Percentiles rank a stretch among this genome's conserved stretches.
Conservation (phyloP, 106 monocot genomes). For the Agapanthus africanus region DNA sequence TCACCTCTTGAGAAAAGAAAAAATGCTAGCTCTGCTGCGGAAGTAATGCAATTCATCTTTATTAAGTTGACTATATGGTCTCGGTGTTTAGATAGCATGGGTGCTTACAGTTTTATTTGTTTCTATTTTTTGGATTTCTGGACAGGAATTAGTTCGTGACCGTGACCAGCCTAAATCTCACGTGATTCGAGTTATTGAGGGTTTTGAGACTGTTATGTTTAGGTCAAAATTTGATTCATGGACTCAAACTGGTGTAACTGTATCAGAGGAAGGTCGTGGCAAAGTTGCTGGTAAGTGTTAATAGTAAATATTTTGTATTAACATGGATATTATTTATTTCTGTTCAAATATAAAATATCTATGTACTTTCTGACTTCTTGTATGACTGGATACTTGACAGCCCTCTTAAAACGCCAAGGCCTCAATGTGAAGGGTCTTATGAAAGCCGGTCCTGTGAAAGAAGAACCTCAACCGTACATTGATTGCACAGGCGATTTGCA, state of each 20-base stretch:
- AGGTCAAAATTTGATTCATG: slow-evolving; percentile 53
- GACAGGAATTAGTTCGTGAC: slow-evolving; percentile 46
- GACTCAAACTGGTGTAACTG: slow-evolving; percentile 46
- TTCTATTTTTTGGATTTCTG: not conserved
- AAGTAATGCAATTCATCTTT: slow-evolving; percentile 20
- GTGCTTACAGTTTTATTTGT: slow-evolving; percentile 3
- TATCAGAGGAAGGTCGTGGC: slow-evolving; percentile 74
- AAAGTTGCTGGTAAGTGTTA: slow-evolving; percentile 90
- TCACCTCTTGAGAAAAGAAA: slow-evolving; percentile 40
- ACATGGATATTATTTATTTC: not conserved
- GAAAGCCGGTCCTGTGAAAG: slow-evolving; percentile 67
- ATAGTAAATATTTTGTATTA: not conserved
- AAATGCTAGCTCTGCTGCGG: slow-evolving; percentile 37
- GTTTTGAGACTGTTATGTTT: slow-evolving; percentile 70
- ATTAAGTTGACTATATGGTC: not conserved
- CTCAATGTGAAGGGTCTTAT: slow-evolving; percentile 84
- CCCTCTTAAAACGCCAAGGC: slow-evolving; percentile 87
- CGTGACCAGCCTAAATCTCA: slow-evolving; percentile 42
- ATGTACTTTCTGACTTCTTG: not conserved
- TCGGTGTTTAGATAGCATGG: not conserved
- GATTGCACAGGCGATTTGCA: slow-evolving; percentile 89
- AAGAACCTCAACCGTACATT: slow-evolving; percentile 79
- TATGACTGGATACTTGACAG: slow-evolving; percentile 21
- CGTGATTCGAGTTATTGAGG: slow-evolving; percentile 62
- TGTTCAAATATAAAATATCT: not conserved